These are phyloP conservation scores for Stemphylium beticola DNA, from an alignment of 2,329 filamentous ascomycete genomes.

Conservation along the genomic window DNA sequence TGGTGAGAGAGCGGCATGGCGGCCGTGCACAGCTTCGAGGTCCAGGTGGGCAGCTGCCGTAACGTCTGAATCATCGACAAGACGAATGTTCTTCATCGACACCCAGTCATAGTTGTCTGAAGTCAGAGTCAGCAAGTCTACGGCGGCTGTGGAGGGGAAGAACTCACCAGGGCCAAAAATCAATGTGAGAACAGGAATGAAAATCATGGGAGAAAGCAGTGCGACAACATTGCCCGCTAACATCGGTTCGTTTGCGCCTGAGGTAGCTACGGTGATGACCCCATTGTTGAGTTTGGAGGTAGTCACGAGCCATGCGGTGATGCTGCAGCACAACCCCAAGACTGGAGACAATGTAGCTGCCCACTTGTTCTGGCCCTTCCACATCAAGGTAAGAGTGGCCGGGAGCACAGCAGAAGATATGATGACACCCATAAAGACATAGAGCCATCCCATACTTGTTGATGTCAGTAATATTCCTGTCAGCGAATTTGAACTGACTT, in stretches of 20 bases:
- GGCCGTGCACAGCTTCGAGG: slow-evolving; percentile 63
- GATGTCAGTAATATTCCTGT: background rate
- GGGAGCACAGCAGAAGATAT: slow-evolving; percentile 86
- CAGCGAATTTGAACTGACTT: background rate
- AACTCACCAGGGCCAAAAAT: slow-evolving; percentile 59
- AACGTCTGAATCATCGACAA: slow-evolving; percentile 77
- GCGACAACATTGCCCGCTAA: slow-evolving; percentile 84
- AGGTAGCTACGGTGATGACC: slow-evolving; percentile 40
- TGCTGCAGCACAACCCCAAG: slow-evolving; percentile 69
- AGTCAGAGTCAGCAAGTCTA: slow-evolving; percentile 62
- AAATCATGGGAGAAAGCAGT: slow-evolving; percentile 74
- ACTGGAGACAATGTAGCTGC: slow-evolving; percentile 72
- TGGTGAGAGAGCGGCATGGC: slow-evolving; percentile 28
- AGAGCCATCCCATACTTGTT: slow-evolving; percentile 77
- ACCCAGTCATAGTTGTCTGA: slow-evolving; percentile 84
- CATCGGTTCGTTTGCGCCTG: slow-evolving; percentile 81
- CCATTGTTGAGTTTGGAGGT: slow-evolving; percentile 43
- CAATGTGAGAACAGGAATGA: slow-evolving; percentile 76
- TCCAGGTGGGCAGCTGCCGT: slow-evolving; percentile 67
- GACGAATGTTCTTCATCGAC: slow-evolving; percentile 79
- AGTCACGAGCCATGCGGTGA: slow-evolving; percentile 58
- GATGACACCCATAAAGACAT: slow-evolving; percentile 88
- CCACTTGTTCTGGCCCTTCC: slow-evolving; percentile 78
- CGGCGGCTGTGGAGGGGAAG: background rate
- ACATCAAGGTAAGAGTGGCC: slow-evolving; percentile 78